Conservation (phyloP, 768 basidiomycete species). For the Daedalea quercina region DNA sequence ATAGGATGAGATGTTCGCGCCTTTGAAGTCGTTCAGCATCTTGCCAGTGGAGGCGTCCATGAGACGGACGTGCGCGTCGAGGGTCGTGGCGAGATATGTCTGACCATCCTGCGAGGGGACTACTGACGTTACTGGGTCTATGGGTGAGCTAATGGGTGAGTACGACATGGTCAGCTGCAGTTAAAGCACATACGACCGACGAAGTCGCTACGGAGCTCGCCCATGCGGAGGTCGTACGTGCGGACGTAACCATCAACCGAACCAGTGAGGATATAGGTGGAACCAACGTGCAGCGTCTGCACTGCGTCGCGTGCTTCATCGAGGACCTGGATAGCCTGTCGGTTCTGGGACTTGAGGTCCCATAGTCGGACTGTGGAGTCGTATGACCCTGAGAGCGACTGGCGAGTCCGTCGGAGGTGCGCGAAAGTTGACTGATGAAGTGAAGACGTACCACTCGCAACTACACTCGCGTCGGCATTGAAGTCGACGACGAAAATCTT, state of each 20-base stretch:
- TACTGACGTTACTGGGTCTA: slow-evolving; percentile 85
- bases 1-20: slow-evolving; percentile 70
- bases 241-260: slow-evolving; percentile 91
- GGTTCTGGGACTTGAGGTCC: slow-evolving; percentile 83
- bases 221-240: slow-evolving; percentile 92
- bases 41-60: slow-evolving; percentile 82
- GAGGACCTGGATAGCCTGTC: slow-evolving; percentile 85
- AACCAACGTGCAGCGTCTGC: slow-evolving; percentile 65
- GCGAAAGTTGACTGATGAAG: slow-evolving; percentile 4
- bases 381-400: slow-evolving; percentile 65
- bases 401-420: slow-evolving; percentile 5
- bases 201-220: slow-evolving; percentile 83
- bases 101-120: slow-evolving; percentile 73
- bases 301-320: slow-evolving; percentile 87
- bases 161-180: background rate
- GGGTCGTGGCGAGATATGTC: slow-evolving; percentile 74
- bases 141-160: background rate
- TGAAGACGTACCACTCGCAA: slow-evolving; percentile 69
- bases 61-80: slow-evolving; percentile 80
- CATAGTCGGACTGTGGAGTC: slow-evolving; percentile 88
- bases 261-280: slow-evolving; percentile 66
- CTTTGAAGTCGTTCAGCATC: slow-evolving; percentile 78
- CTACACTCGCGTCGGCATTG: slow-evolving; percentile 78
- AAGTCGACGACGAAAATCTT: slow-evolving; percentile 90
- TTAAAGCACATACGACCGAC: slow-evolving; percentile 66